Evolutionary conservation across 2,329 filamentous ascomycete genomes (phyloP), one percentile per base, ranked within the genome.

Genomic region (Ilyonectria mors-panacis): DNA sequence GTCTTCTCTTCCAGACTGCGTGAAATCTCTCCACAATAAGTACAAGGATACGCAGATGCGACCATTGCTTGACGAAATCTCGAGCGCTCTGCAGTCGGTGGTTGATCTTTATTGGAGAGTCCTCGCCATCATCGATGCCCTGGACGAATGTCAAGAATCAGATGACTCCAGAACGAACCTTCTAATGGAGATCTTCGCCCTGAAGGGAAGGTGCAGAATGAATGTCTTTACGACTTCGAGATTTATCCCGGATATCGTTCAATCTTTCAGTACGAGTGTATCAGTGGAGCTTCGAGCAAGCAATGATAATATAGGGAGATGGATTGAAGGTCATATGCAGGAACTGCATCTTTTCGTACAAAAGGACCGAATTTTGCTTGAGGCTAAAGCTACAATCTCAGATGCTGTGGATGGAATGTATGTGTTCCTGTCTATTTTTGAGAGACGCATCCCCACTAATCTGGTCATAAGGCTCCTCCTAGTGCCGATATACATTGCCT

Each of bases 151-250:
- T 13, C 51, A 58, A 1, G 0, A 3, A 0, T 3, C 28, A 10
- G 21, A 57, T 4, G 48, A 30, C 0, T 58, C 21, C 8, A 39
- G 53, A 8, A 8, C 12, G 4, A 33, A 1, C 0, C 42, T 76
- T 10, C 35, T 72, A 1, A 19, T 17, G 0, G 10, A 48, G 2
- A 12, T 73, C 6, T 42, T 68, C 8, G 7, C 44, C 2, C 21
- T 75, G 0, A 62, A 71, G 3, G 8, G 1, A 1, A 30, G 10
- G 0, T 44, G 2, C 0, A 50, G 53, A 3, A 35, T 59, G 10
- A 78, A 70, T 4, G 0, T 74, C 2, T 66, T 79, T 13, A 67
- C 63, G 3, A 79, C 77, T 0, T 79, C 75, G 0, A 67, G 76
- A 7, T 37, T 19, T 0, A 73, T 74, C 1, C 71, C 69, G 0